These are phyloP conservation scores for Tylopilus vinaceipallidus DNA, from an alignment of 768 basidiomycete genomes.

Conservation along the genomic window DNA sequence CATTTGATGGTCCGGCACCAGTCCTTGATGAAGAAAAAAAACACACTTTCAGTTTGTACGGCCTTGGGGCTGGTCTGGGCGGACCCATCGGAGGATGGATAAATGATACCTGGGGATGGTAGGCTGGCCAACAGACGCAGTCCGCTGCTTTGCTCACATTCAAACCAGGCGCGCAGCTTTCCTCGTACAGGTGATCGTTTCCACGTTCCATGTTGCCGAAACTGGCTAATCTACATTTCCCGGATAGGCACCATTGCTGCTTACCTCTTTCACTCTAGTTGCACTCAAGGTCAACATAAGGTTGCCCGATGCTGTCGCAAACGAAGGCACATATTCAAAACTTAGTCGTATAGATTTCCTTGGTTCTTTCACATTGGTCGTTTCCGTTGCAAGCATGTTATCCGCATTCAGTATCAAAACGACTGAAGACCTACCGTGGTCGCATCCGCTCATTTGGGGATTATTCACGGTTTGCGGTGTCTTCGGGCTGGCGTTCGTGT, in stretches of 20 bases:
- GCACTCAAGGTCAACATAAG: conserved; percentile 74
- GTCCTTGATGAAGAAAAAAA: conserved; percentile 7
- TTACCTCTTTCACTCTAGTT: conserved; percentile 69
- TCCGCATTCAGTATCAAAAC: conserved; percentile 77
- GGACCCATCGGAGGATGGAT: conserved; percentile 84
- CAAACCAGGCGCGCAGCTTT: conserved; percentile 77
- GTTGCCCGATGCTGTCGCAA: conserved; percentile 64
- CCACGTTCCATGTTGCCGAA: neutral
- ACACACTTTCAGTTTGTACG: conserved; percentile 59
- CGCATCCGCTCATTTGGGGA: conserved; percentile 66
- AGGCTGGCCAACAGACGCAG: conserved; percentile 25
- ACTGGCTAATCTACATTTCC: conserved; percentile 13
- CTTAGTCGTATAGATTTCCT: conserved; percentile 80
- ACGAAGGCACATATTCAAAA: conserved; percentile 58
- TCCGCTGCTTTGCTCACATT: conserved; percentile 7
- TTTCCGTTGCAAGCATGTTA: conserved; percentile 65
- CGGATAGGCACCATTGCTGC: conserved; percentile 69
- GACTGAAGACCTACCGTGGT: conserved; percentile 77
- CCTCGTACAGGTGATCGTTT: conserved; percentile 65
- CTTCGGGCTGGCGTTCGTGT: conserved; percentile 59
- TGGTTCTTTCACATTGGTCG: conserved; percentile 79
- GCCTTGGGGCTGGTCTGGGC: conserved; percentile 77
- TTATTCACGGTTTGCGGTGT: conserved; percentile 58
- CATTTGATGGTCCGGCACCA: conserved; percentile 1
- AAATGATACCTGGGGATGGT: conserved; percentile 86